Evolutionary conservation across 805 yeast species (phyloP), one percentile per base, ranked within the genome.

Genomic region (Starmerella powellii): DNA sequence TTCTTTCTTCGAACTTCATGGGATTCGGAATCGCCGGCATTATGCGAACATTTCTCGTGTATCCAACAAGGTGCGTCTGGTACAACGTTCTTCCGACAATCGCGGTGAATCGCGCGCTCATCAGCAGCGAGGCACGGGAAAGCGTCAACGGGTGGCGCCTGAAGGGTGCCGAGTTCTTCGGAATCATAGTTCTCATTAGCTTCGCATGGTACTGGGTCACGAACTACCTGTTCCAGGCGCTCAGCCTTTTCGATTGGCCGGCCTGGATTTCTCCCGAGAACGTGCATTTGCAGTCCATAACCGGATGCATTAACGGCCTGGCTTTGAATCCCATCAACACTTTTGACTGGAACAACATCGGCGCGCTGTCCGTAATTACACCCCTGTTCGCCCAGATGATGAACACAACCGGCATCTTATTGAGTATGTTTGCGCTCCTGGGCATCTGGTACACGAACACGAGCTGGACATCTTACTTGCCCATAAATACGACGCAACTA

Each of bases 161-260:
- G 36, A 62, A 75, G 6, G 67, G 78, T 45, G 71, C 70, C 50
- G 62, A 58, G 45, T 71, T 74, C 53, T 77, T 78, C 59, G 56
- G 65, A 18, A 44, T 63, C 31, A 65, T 64, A 1, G 64, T 73
- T 41, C 44, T 50, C 12, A 58, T 58, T 17, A 61, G 70, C 33
- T 76, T 78, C 51, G 45, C 66, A 6, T 79, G 77, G 71, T 73
- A 72, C 55, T 78, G 81, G 78, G 62, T 80, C 50, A 86, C 88
- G 8, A 78, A 75, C 37, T 79, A 66, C 56, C 63, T 81, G 19
- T 78, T 78, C 62, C 64, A 66, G 16, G 84, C 77, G 2, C 66
- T 80, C 38, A 68, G 76, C 1, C 68, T 67, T 49, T 81, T 82
- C 60, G 73, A 68, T 54, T 76, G 81, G 81, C 68, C 73, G 54